Percentiles rank a stretch among this genome's conserved stretches.
phyloP scores from a whole-genome alignment of 306 rosid genomes.

The Malus sieversii region DNA sequence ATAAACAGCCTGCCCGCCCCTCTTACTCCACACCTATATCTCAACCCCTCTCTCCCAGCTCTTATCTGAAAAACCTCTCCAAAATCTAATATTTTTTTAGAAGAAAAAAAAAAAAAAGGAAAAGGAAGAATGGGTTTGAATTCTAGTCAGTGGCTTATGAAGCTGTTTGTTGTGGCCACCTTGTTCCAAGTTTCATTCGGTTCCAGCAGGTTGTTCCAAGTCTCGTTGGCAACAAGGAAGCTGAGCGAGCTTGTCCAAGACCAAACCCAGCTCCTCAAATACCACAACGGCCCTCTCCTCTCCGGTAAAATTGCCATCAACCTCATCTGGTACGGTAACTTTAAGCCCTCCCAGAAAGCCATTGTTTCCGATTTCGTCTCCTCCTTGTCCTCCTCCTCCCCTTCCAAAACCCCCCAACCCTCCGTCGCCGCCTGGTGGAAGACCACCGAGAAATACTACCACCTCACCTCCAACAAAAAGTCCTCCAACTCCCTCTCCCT shows the following conservation, averaged over 20 bases:
- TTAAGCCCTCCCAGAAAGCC: conserved; percentile 70
- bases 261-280: conserved; percentile 50
- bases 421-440: conserved; percentile 84
- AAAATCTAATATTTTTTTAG: background rate
- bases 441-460: conserved; percentile 69
- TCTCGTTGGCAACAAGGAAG: conserved; percentile 42
- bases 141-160: background rate
- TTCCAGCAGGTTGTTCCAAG: conserved; percentile 20
- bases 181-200: conserved; percentile 33
- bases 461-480: conserved; percentile 29
- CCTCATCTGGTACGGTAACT: conserved; percentile 78
- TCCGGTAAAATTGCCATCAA: conserved; percentile 67
- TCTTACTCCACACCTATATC: background rate
- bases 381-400: conserved; percentile 37
- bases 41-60: background rate
- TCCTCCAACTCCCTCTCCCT: conserved; percentile 27
- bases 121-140: conserved; percentile 10
- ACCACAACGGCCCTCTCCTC: conserved; percentile 79
- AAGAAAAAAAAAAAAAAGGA: background rate
- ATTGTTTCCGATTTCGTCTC: conserved; percentile 57
- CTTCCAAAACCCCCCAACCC: conserved; percentile 23
- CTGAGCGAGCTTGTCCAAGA: conserved; percentile 44
- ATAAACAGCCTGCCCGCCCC: conserved; percentile 13
- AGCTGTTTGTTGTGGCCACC: conserved; percentile 17
- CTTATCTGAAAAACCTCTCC: background rate